Conservation (phyloP, 2,329 filamentous ascomycete species). For the Trichophaea hybrida region DNA sequence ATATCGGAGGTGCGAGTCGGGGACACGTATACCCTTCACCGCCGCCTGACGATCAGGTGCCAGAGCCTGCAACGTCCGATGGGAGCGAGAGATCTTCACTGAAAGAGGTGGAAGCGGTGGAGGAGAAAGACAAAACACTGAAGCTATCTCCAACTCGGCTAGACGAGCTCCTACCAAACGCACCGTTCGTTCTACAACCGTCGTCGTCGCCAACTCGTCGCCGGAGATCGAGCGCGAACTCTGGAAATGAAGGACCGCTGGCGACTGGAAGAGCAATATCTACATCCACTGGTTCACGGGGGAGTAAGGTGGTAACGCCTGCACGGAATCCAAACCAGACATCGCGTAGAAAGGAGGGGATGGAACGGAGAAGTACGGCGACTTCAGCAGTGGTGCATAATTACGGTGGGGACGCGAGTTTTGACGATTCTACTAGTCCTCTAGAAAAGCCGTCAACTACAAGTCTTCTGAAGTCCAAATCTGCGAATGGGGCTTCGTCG, state of each 20-base stretch:
- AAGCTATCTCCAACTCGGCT: neutral
- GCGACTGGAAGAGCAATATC: neutral
- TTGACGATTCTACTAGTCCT: neutral
- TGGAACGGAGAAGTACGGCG: neutral
- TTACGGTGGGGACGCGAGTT: conserved; percentile 1
- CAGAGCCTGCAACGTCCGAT: neutral
- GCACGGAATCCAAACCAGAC: conserved; percentile 7
- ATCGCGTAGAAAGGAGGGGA: neutral
- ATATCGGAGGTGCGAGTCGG: neutral
- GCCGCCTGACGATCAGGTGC: neutral
- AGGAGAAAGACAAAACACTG: neutral
- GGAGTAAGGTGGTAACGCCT: conserved; percentile 6
- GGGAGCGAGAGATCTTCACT: neutral
- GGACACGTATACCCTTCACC: conserved; percentile 1
- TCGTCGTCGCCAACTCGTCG: neutral
- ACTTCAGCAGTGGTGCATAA: neutral
- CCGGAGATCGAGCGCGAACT: neutral
- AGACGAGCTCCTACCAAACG: neutral
- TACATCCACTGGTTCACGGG: conserved; percentile 3
- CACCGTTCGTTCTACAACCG: neutral
- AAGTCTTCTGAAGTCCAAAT: conserved; percentile 8
- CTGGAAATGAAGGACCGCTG: neutral
- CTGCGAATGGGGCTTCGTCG: conserved; percentile 10
- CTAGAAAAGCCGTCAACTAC: conserved; percentile 6
- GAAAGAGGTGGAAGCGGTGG: neutral